Evolutionary conservation across 1,139 yeast species (phyloP).

Genomic region (Kodamaea ohmeri): DNA sequence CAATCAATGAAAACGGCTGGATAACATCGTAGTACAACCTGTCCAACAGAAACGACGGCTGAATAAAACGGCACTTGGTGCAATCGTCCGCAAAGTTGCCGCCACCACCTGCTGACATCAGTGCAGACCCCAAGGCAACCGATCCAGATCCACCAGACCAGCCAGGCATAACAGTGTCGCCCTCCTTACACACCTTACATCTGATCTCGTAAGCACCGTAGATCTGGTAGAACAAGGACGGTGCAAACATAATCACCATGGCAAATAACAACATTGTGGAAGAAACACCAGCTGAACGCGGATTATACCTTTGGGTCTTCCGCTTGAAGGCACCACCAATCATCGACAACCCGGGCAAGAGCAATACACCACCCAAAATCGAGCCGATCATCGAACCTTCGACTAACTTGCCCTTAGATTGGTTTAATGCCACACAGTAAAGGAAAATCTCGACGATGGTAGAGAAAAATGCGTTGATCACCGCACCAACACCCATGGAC

Average conservation of each 20-base stretch:
- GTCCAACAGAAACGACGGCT: constrained; percentile 67
- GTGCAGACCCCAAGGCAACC: no score
- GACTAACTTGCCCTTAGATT: constrained; percentile 82
- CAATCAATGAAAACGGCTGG: constrained; percentile 77
- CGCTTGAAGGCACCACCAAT: constrained; percentile 91
- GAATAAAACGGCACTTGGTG: constrained; percentile 73
- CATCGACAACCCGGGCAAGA: constrained; percentile 94
- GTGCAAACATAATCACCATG: constrained; percentile 88
- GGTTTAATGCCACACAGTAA: constrained; percentile 86
- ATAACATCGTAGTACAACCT: constrained; percentile 63
- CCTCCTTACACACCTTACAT: constrained; percentile 43
- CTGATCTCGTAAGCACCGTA: constrained; percentile 83
- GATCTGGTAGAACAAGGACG: constrained; percentile 84
- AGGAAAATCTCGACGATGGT: constrained; percentile 91
- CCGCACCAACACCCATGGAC: constrained; percentile 99
- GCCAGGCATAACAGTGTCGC: no score
- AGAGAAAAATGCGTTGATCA: constrained; percentile 94
- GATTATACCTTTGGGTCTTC: constrained; percentile 93
- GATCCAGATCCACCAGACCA: no score
- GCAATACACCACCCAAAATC: constrained; percentile 83
- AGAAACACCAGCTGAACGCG: constrained; percentile 94
- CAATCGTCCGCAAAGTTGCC: constrained; percentile 39
- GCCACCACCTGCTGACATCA: no score
- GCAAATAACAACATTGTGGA: constrained; percentile 94
- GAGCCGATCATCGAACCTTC: constrained; percentile 99